Percentiles rank a stretch among this genome's conserved stretches.
Conservation (phyloP, 768 basidiomycete species). For the Hypholoma sublateritium region DNA sequence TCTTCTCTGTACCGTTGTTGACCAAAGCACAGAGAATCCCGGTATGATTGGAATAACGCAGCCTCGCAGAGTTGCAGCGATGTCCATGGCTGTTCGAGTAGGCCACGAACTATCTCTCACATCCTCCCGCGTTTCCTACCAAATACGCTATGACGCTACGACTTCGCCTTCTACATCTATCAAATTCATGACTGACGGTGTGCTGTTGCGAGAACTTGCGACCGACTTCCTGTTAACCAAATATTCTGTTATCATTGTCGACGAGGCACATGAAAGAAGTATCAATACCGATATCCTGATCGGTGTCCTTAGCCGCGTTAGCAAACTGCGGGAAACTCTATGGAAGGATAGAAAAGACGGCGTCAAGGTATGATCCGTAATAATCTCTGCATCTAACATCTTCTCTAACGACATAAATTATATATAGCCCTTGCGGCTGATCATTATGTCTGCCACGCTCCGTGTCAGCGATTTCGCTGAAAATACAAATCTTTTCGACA, state of each 20-base stretch:
- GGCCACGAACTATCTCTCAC: conserved; percentile 89
- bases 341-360: conserved; percentile 79
- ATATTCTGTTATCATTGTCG: conserved; percentile 94
- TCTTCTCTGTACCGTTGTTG: neutral
- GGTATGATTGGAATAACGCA: conserved; percentile 99
- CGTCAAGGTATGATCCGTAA: conserved; percentile 52
- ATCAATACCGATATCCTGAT: conserved; percentile 98
- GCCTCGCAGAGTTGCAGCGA: conserved; percentile 94
- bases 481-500: conserved; percentile 77
- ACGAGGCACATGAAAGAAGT: conserved; percentile 97
- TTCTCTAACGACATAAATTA: neutral
- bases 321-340: conserved; percentile 84
- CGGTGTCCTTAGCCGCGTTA: conserved; percentile 92
- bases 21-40: conserved; percentile 72
- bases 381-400: neutral
- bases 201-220: conserved; percentile 88
- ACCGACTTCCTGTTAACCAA: conserved; percentile 91
- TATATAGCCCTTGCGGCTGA: conserved; percentile 76
- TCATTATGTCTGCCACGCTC: conserved; percentile 99
- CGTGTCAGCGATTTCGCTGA: conserved; percentile 91
- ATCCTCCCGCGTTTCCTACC: conserved; percentile 85
- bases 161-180: conserved; percentile 87
- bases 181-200: conserved; percentile 99
- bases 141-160: conserved; percentile 96
- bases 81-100: conserved; percentile 94